These are phyloP conservation scores for Euclidium syriacum DNA, from an alignment of 345 rosid species.

Conservation along the genomic window DNA sequence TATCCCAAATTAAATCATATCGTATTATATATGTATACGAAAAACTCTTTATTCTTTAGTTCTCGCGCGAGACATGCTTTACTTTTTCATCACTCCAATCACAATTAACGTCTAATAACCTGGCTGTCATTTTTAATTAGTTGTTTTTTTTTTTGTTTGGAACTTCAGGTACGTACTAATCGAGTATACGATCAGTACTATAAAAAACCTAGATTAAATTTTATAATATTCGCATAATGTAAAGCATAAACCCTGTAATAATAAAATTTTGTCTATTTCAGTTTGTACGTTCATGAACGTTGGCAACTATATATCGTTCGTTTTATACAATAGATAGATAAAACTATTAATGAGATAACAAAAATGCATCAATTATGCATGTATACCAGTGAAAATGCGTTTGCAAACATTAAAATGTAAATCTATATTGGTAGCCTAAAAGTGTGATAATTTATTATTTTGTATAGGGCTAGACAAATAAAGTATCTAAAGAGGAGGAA, in stretches of 20 bases:
- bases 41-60: constrained; percentile 15
- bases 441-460: too few relatives aligned
- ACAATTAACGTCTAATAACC: constrained; percentile 9
- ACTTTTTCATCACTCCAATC: constrained; percentile 36
- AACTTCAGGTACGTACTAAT: constrained; percentile 19
- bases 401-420: neutral
- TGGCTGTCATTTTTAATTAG: constrained; percentile 10
- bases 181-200: constrained; percentile 18
- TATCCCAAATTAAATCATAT: neutral
- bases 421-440: neutral
- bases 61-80: constrained; percentile 35
- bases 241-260: neutral
- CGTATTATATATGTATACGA: neutral
- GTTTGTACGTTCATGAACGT: neutral
- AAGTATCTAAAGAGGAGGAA: too few relatives aligned
- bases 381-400: neutral
- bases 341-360: neutral
- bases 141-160: neutral
- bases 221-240: neutral
- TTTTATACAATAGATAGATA: neutral
- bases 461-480: too few relatives aligned
- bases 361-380: neutral
- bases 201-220: neutral
- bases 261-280: neutral
- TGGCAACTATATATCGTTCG: too few relatives aligned